phyloP scores from a whole-genome alignment of 441 rosid species.

The Macaranga tanarius region DNA sequence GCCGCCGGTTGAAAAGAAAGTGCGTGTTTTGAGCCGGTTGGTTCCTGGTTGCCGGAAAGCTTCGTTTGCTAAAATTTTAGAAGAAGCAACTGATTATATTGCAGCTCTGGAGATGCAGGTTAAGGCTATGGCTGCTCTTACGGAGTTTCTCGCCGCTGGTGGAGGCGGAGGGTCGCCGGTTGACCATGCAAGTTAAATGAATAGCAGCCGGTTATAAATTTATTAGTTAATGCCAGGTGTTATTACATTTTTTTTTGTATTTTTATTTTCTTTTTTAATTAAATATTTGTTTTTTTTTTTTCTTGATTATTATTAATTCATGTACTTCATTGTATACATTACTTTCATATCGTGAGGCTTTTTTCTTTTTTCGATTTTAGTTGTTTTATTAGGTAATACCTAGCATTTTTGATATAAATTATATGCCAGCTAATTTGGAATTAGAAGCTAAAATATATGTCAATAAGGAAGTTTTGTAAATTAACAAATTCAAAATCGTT shows the following conservation, averaged over 20 bases:
- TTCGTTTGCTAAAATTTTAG: slow-evolving; percentile 64
- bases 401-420: no score
- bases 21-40: slow-evolving; percentile 61
- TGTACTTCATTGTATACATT: slow-evolving; percentile 39
- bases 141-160: slow-evolving; percentile 43
- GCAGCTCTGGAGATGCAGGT: slow-evolving; percentile 97
- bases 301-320: slow-evolving; percentile 20
- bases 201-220: neutral
- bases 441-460: no score
- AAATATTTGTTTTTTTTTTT: neutral
- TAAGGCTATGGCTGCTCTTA: slow-evolving; percentile 69
- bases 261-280: slow-evolving; percentile 10
- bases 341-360: neutral
- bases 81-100: slow-evolving; percentile 82
- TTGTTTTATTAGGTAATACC: neutral
- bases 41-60: slow-evolving; percentile 96
- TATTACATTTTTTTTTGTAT: slow-evolving; percentile 15
- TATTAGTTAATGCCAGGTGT: slow-evolving; percentile 30
- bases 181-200: neutral
- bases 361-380: neutral
- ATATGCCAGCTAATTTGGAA: no score
- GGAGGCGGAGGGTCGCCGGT: slow-evolving; percentile 24
- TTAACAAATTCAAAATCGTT: no score
- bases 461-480: no score
- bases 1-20: slow-evolving; percentile 62